Evolutionary conservation across 148 eudicot genomes (phyloP), one percentile per base, ranked within the genome.

Genomic region (Heliosperma pusillum): DNA sequence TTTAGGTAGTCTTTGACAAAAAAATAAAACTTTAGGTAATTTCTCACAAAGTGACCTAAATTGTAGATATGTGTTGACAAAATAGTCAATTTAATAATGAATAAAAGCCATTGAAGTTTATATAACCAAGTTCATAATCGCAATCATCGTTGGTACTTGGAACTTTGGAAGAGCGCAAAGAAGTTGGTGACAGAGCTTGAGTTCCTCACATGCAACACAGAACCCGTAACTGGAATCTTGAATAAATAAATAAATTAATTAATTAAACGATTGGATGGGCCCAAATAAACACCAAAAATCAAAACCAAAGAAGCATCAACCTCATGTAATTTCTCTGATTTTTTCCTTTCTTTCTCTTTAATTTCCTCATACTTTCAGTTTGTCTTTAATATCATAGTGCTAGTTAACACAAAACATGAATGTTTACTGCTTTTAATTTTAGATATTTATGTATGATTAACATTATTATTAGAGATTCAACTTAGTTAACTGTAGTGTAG

Each of bases 231-330:
- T 24, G 60, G 24, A 16, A 64, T 9, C 1, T 6, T 21, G 1
- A 25, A 25, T 50, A 11, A 29, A 3, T 27, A 13, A 53, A 33
- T 24, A 16, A 36, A 3, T 12, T 5, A 50, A n/a, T n/a, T n/a
- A n/a, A n/a, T n/a, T n/a, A n/a, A n/a, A 0, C 5, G 19, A 30
- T 45, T 57, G 16, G 66, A 93, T 93, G 96, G 98, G 78, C 27
- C 89, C 86, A 85, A 69, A 89, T 69, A 93, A 89, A 85, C 90
- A 90, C 77, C 83, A 88, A n/a, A 90, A 89, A 75, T 55, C 87
- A 77, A 90, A 93, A 76, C 85, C 84, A 17, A 73, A 71, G 72
- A 90, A 89, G 73, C 81, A 79, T 58, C 88, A 80, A 21, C n/a
- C 57, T 56, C 61, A 9, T 20, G 65, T 29, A 20, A 4, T 29